Evolutionary conservation across 2,329 filamentous ascomycete genomes (phyloP).

Genomic region (Thyridium curvatum): DNA sequence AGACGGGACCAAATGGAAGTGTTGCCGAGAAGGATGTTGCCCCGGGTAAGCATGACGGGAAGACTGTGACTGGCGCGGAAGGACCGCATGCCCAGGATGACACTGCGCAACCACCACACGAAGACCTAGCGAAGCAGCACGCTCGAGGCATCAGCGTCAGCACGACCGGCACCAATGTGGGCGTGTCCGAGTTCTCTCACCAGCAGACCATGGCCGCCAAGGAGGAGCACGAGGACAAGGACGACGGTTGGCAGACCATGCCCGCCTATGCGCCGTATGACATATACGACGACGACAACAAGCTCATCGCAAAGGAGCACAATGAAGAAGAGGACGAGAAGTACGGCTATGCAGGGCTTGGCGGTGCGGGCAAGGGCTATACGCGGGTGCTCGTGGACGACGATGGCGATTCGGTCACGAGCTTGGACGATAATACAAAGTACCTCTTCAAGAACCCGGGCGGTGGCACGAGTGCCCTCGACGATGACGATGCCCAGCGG

Average conservation of each 20-base stretch:
- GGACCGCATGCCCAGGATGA: neutral
- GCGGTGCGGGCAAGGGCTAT: slow-evolving; percentile 90
- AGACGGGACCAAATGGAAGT: neutral
- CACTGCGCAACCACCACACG: slow-evolving; percentile 2
- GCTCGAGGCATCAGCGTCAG: slow-evolving; percentile 32
- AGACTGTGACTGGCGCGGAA: neutral
- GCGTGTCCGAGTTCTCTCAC: slow-evolving; percentile 83
- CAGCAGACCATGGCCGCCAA: slow-evolving; percentile 63
- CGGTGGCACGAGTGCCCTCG: slow-evolving; percentile 47
- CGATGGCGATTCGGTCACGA: slow-evolving; percentile 87
- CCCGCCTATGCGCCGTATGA: slow-evolving; percentile 88
- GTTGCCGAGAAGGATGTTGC: too few relatives aligned
- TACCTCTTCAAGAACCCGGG: slow-evolving; percentile 81
- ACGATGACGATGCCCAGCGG: slow-evolving; percentile 73
- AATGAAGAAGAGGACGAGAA: slow-evolving; percentile 58
- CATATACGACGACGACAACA: slow-evolving; percentile 92
- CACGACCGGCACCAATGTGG: slow-evolving; percentile 15
- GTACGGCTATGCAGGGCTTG: slow-evolving; percentile 68
- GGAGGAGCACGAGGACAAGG: slow-evolving; percentile 49
- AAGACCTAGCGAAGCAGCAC: slow-evolving; percentile 18
- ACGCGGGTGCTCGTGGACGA: slow-evolving; percentile 93
- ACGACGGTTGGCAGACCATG: slow-evolving; percentile 88
- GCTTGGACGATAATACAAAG: slow-evolving; percentile 93
- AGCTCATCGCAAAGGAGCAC: slow-evolving; percentile 75
- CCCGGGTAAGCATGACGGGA: too few relatives aligned